These are phyloP conservation scores for Annulohypoxylon moriforme DNA, from an alignment of 495 filamentous ascomycete species.

Conservation along the genomic window DNA sequence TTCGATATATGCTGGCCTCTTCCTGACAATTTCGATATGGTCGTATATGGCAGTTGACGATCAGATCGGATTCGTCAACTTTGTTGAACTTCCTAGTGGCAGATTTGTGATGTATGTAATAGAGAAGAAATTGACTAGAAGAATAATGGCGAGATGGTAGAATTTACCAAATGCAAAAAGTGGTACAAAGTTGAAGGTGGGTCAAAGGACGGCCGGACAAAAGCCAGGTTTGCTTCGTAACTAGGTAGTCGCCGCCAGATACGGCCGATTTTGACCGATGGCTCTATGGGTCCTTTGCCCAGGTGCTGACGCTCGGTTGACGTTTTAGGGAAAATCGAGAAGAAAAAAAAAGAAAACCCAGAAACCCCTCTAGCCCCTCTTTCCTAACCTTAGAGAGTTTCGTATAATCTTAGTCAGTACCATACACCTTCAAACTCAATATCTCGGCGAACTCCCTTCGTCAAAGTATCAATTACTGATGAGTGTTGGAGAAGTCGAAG, in stretches of 20 bases:
- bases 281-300: neutral
- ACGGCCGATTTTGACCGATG: constrained; percentile 42
- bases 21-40: constrained; percentile 21
- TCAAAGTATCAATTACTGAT: neutral
- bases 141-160: constrained; percentile 19
- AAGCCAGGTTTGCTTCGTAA: constrained; percentile 26
- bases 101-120: constrained; percentile 16
- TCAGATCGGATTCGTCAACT: neutral
- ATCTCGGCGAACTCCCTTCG: neutral
- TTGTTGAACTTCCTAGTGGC: neutral
- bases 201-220: constrained; percentile 36
- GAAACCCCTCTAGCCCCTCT: constrained; percentile 35
- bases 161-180: constrained; percentile 17
- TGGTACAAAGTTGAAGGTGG: constrained; percentile 31
- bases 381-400: neutral
- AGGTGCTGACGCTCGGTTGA: constrained; percentile 42
- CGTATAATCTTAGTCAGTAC: constrained; percentile 33
- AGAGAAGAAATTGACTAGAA: constrained; percentile 16
- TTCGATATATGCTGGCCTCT: neutral
- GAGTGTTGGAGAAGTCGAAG: constrained; percentile 10
- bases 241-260: constrained; percentile 18
- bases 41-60: neutral
- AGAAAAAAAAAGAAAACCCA: neutral
- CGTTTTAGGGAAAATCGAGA: constrained; percentile 20
- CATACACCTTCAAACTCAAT: neutral